phyloP scores from a whole-genome alignment of 768 basidiomycete genomes.

The Russula virescens region DNA sequence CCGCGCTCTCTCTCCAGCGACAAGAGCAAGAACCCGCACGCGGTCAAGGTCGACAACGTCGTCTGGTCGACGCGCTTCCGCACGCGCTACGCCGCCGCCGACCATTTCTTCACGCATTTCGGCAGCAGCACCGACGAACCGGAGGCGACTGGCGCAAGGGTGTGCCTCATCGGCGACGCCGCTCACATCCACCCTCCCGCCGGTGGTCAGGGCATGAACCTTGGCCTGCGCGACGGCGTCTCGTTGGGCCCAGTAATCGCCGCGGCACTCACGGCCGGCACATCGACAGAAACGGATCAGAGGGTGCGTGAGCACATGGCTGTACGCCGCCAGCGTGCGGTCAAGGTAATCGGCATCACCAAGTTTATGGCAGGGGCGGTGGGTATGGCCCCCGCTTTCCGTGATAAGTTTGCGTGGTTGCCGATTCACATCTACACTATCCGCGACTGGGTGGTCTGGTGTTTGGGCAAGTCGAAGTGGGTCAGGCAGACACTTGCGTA shows the following conservation, averaged over 20 bases:
- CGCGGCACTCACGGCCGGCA: constrained; percentile 30
- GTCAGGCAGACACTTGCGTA: constrained; percentile 26
- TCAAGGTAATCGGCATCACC: constrained; percentile 39
- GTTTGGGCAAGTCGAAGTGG: constrained; percentile 24
- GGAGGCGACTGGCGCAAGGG: constrained; percentile 19
- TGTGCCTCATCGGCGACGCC: constrained; percentile 39
- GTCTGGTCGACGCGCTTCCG: constrained; percentile 45
- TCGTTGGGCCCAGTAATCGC: constrained; percentile 39
- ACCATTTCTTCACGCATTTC: constrained; percentile 33
- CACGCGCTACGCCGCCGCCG: constrained; percentile 41
- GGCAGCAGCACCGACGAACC: not conserved
- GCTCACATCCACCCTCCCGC: constrained; percentile 50
- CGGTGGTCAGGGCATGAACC: constrained; percentile 55
- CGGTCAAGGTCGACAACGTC: constrained; percentile 33
- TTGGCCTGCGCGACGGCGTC: constrained; percentile 49
- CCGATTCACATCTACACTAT: constrained; percentile 22
- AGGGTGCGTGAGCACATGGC: constrained; percentile 35
- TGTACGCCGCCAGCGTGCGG: constrained; percentile 36
- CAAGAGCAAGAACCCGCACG: constrained; percentile 32
- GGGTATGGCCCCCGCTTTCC: constrained; percentile 29
- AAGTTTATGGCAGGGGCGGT: constrained; percentile 32
- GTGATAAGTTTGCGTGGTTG: constrained; percentile 25
- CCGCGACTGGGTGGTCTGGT: constrained; percentile 28
- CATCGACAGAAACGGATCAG: constrained; percentile 28
- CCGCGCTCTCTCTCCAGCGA: constrained; percentile 33